These are phyloP conservation scores for Hypomontagnella submonticulosa DNA, from an alignment of 495 filamentous ascomycete species.

Conservation along the genomic window DNA sequence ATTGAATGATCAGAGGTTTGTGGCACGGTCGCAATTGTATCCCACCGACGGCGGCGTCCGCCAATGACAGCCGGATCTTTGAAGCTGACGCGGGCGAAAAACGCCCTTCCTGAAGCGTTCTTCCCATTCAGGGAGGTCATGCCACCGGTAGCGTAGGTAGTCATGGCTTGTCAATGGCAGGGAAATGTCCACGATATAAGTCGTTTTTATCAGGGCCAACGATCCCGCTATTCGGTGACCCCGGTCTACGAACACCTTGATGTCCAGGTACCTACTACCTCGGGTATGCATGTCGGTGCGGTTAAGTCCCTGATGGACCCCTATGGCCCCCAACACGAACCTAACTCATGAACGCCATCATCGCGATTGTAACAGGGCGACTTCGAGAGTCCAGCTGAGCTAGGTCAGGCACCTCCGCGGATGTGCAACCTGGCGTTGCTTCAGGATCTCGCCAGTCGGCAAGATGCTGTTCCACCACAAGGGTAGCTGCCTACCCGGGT, in stretches of 20 bases:
- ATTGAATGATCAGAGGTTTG: slow-evolving; percentile 10
- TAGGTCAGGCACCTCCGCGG: background rate
- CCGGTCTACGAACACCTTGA: slow-evolving; percentile 21
- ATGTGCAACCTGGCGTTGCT: slow-evolving; percentile 2
- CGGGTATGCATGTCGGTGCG: slow-evolving; percentile 15
- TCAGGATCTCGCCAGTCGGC: background rate
- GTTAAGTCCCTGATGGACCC: background rate
- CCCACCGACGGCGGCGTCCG: background rate
- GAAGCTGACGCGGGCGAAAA: background rate
- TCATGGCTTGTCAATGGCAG: background rate
- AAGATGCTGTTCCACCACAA: background rate
- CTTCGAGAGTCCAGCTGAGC: slow-evolving; percentile 3
- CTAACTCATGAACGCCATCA: slow-evolving; percentile 1
- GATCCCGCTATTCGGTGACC: slow-evolving; percentile 16
- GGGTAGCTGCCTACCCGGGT: slow-evolving; percentile 11
- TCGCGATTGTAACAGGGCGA: background rate
- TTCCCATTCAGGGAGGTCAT: background rate
- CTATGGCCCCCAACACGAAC: background rate
- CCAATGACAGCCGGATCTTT: background rate
- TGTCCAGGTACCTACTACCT: slow-evolving; percentile 12
- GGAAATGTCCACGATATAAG: slow-evolving; percentile 12
- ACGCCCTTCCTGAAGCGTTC: slow-evolving; percentile 1
- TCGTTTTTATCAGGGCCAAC: slow-evolving; percentile 10
- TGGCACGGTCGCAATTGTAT: slow-evolving; percentile 14
- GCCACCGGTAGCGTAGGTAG: background rate